Evolutionary conservation across 2,329 filamentous ascomycete species (phyloP).

Genomic region (Claviceps purpurea): DNA sequence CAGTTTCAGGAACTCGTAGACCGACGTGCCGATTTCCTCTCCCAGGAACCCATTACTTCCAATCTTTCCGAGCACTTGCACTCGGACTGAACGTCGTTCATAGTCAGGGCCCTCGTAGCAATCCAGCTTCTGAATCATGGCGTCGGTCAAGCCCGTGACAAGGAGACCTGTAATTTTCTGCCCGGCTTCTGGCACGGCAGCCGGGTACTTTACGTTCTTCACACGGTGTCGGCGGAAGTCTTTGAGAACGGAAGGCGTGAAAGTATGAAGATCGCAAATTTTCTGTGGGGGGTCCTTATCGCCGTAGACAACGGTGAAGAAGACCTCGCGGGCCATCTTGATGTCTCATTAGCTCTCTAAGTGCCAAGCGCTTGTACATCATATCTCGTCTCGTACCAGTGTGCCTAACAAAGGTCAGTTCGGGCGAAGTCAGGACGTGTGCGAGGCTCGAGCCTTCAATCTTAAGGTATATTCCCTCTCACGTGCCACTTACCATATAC

Average conservation of each 20-base stretch:
- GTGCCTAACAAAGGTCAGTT: slow-evolving; percentile 16
- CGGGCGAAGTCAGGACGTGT: not conserved
- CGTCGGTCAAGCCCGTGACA: slow-evolving; percentile 64
- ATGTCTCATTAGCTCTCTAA: slow-evolving; percentile 11
- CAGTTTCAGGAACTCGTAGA: slow-evolving; percentile 49
- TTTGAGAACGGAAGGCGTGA: slow-evolving; percentile 64
- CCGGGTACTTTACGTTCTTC: slow-evolving; percentile 62
- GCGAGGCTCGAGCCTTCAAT: not conserved
- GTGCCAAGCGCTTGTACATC: not conserved
- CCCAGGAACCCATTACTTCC: slow-evolving; percentile 25
- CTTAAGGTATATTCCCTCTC: not conserved
- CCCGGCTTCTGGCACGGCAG: slow-evolving; percentile 44
- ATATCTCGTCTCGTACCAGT: slow-evolving; percentile 15
- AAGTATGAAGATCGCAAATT: slow-evolving; percentile 42
- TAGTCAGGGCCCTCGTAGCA: slow-evolving; percentile 73
- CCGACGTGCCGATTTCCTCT: slow-evolving; percentile 39
- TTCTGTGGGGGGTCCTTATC: slow-evolving; percentile 31
- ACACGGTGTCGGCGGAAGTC: slow-evolving; percentile 61
- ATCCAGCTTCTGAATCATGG: slow-evolving; percentile 64
- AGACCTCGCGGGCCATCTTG: slow-evolving; percentile 72
- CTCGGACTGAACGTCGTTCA: slow-evolving; percentile 36
- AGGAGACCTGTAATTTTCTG: slow-evolving; percentile 60
- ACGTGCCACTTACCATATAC: slow-evolving; percentile 36
- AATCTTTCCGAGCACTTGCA: slow-evolving; percentile 36
- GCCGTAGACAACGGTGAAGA: slow-evolving; percentile 72